Conservation (phyloP, 257 asterid genomes). For the Nicotiana paniculata region DNA sequence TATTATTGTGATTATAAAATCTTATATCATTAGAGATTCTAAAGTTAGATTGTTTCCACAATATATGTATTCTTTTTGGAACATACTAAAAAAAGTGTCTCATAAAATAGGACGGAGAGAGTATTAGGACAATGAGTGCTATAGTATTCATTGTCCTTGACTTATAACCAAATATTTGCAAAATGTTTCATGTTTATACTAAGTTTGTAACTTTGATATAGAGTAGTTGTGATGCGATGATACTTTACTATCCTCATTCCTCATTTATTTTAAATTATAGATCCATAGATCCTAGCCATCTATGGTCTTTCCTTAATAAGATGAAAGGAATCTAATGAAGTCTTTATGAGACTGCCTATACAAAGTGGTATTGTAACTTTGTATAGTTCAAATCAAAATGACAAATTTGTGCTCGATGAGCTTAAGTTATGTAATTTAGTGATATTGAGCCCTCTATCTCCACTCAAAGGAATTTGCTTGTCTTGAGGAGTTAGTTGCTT, state of each 20-base stretch:
- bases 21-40: neutral
- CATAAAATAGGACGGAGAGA: neutral
- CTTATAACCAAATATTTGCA: no score
- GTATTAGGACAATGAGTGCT: neutral
- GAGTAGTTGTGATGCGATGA: neutral
- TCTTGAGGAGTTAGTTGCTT: neutral
- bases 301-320: neutral
- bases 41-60: neutral
- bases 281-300: neutral
- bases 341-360: neutral
- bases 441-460: neutral
- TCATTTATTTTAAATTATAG: neutral
- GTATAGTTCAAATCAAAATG: neutral
- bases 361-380: neutral
- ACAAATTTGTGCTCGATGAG: neutral
- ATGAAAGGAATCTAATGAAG: neutral
- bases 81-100: neutral
- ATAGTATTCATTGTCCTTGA: neutral
- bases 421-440: neutral
- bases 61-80: neutral
- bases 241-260: neutral
- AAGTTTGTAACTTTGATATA: no score
- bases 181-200: no score
- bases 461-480: neutral
- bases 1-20: neutral